Base-by-base conservation (phyloP, 2,329 filamentous ascomycete species). In the Onygenales sp. region DNA sequence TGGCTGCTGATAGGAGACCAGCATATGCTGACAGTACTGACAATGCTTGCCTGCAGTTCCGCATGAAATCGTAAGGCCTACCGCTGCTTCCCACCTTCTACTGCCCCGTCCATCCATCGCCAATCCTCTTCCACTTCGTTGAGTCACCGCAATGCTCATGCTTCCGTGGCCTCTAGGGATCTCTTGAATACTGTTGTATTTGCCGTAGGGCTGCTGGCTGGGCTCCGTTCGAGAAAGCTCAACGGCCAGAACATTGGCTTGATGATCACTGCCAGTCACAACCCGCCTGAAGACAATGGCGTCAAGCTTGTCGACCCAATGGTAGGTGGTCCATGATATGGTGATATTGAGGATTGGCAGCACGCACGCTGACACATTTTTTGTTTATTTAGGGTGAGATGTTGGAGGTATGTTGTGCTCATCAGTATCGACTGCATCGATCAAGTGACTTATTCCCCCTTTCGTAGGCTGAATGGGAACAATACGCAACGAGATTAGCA, bases 221-320 rank as follows among this genome's bases (percentile, higher is more conserved):
- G 87, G 53, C 80, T 97, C 50, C 86, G 93, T 58, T 96, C 90
- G 59, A 87, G 89, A 68, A 94, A 93, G 73, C 82, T 94, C 62
- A 85, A 86, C 68, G 86, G 90, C 59, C 88, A 94, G 75, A 86
- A 88, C 63, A 95, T 98, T 65, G 93, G 93, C 65, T 86, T 98
- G 61, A 95, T 95, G 90, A 87, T 95, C 70, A 95, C 90, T 42
- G 90, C 90, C 57, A 94, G 88, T 65, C 90, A 95, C 77, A 95
- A 95, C 73, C 88, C 88, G 14, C 86, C 90, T 36, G 79, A 83
- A 62, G 90, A 95, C 73, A 95, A 95, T 70, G 90, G 90, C 50
- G 86, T 95, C 69, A 95, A 95, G 79, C 83, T 98, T 61, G 89
- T 98, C 58, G 93, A 98, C 70, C 93, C 93, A 10, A 87, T 95